A percentile compares a stretch with the other conserved stretches of the same genome.
These are phyloP conservation scores for Lachnellula suecica DNA, from an alignment of 2,329 filamentous ascomycete species.

Conservation along the genomic window DNA sequence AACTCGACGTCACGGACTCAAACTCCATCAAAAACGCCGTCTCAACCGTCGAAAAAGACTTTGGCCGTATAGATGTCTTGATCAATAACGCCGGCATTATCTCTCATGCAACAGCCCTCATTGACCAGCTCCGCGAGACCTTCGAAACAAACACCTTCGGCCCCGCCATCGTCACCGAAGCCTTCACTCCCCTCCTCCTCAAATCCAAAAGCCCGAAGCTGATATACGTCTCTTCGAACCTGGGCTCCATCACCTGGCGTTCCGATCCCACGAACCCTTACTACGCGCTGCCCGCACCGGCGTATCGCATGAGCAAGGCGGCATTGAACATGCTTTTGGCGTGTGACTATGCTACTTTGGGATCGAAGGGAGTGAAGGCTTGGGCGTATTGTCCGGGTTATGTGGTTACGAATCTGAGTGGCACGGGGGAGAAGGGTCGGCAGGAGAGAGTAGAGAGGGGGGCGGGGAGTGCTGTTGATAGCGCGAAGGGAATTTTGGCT, in stretches of 20 bases:
- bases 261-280: conserved; percentile 13
- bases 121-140: conserved; percentile 3
- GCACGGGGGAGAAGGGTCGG: conserved; percentile 14
- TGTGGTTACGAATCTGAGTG: conserved; percentile 34
- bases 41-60: conserved; percentile 6
- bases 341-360: conserved; percentile 7
- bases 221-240: conserved; percentile 18
- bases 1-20: conserved; percentile 19
- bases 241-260: conserved; percentile 15
- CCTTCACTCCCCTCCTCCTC: conserved; percentile 16
- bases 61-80: conserved; percentile 31
- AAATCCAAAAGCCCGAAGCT: conserved; percentile 13
- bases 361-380: conserved; percentile 21
- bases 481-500: conserved; percentile 25
- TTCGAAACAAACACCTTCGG: conserved; percentile 23
- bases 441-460: conserved; percentile 12
- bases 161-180: conserved; percentile 13
- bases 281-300: not conserved
- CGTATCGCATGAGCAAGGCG: conserved; percentile 23
- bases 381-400: conserved; percentile 35
- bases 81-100: conserved; percentile 26
- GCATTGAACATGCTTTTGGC: conserved; percentile 26
- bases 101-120: not conserved
- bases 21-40: conserved; percentile 7
- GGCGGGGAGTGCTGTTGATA: conserved; percentile 22